Evolutionary conservation across 1,284 basidiomycete genomes (phyloP), one percentile per base, ranked within the genome.

Genomic region (Ceratobasidium papillatum): DNA sequence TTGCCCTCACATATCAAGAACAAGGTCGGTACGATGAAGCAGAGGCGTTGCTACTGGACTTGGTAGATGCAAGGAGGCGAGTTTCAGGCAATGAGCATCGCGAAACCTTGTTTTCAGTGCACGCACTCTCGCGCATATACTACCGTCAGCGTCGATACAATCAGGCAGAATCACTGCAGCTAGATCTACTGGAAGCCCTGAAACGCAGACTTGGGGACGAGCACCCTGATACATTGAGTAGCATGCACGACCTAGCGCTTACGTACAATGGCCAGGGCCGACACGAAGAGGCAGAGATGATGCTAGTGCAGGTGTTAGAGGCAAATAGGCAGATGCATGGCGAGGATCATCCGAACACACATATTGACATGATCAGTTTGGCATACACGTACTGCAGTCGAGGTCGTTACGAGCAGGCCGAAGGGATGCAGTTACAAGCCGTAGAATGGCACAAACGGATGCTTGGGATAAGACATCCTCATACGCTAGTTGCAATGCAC

Each of bases 231-330:
- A 62, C 61, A 17, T 25, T 74, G 43, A 22, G 2, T 1, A 49
- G 36, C 43, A 59, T 59, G 51, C 11, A 36, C 25, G 1, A 45
- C 45, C 54, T 72, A 11, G 68, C 68, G 22, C 7, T 59, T 12
- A 72, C 38, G 12, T 59, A 58, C 22, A 1, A 11, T 4, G 25
- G 43, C 14, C 52, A 25, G 25, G 68, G 68, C 22, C 68, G 68
- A 45, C 27, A 22, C 34, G 41, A 17, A 7, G 68, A 72, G 51
- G 68, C 66, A 9, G 66, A 71, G 36, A 17, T 7, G 34, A 11
- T 68, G 17, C 45, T 17, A 22, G n/a, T 27, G 11, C 7, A 11
- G 38, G 43, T 54, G 19, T 32, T 68, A 19, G 34, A 32, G 7
- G 17, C 51, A 52, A n/a, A n/a, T n/a, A n/a, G n/a, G n/a, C n/a